These are phyloP conservation scores for Chrysanthemum seticuspe DNA, from an alignment of 129 eudicot species.

Conservation along the genomic window DNA sequence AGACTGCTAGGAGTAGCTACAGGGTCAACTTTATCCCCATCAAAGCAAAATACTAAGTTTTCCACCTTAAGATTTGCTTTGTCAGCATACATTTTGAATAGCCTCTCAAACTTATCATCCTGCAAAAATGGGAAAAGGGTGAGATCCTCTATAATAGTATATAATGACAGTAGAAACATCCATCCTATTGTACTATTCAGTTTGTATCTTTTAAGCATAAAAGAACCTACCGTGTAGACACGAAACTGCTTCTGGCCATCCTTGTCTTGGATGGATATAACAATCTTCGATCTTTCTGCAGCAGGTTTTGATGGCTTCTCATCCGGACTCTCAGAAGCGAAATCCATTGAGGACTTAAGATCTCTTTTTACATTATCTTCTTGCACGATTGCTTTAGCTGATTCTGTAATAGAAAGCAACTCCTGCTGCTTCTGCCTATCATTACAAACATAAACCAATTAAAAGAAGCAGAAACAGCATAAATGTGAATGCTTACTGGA, in stretches of 20 bases:
- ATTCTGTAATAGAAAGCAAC: constrained; percentile 58
- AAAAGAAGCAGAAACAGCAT: constrained; percentile 32
- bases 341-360: constrained; percentile 32
- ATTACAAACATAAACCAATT: constrained; percentile 20
- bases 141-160: background rate
- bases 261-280: constrained; percentile 80
- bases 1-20: constrained; percentile 68
- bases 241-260: constrained; percentile 61
- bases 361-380: constrained; percentile 65
- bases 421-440: constrained; percentile 69
- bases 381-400: constrained; percentile 56
- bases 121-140: constrained; percentile 14
- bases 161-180: background rate
- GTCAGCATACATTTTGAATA: constrained; percentile 75
- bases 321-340: constrained; percentile 25
- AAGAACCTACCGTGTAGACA: constrained; percentile 51
- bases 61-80: constrained; percentile 50
- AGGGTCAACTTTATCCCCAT: constrained; percentile 85
- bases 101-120: constrained; percentile 88
- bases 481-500: background rate
- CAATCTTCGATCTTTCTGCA: constrained; percentile 61
- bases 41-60: constrained; percentile 64
- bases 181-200: constrained; percentile 8
- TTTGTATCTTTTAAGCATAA: constrained; percentile 7
- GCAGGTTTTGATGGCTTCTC: constrained; percentile 52